These are phyloP conservation scores for Exophiala calicioides DNA, from an alignment of 2,329 filamentous ascomycete genomes.

Conservation along the genomic window DNA sequence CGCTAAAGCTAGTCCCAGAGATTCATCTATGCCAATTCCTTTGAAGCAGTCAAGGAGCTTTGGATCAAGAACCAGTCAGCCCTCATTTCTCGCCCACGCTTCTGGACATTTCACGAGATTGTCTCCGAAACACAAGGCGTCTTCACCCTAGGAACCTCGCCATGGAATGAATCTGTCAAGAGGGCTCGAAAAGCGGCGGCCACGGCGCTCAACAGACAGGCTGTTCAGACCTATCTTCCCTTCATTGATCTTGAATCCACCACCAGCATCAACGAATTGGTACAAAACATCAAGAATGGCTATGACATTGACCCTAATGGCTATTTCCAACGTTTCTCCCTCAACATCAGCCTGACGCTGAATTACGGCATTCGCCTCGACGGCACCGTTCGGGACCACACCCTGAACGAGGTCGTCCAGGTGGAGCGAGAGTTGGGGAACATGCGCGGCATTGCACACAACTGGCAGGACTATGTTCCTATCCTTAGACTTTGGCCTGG, in stretches of 20 bases:
- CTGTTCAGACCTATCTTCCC: slow-evolving; percentile 75
- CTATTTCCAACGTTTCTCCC: slow-evolving; percentile 72
- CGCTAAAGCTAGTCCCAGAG: slow-evolving; percentile 53
- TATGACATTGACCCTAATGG: slow-evolving; percentile 68
- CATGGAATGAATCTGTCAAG: slow-evolving; percentile 80
- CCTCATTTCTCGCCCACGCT: slow-evolving; percentile 71
- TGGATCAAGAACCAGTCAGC: slow-evolving; percentile 78
- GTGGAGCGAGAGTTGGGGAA: slow-evolving; percentile 71
- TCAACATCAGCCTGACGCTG: slow-evolving; percentile 74
- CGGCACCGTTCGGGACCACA: slow-evolving; percentile 64
- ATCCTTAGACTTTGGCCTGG: slow-evolving; percentile 65
- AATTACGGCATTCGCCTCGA: slow-evolving; percentile 77
- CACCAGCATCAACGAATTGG: slow-evolving; percentile 70
- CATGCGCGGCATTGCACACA: slow-evolving; percentile 71
- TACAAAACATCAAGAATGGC: slow-evolving; percentile 63
- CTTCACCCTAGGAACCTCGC: slow-evolving; percentile 78
- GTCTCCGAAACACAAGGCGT: slow-evolving; percentile 70
- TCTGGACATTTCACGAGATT: slow-evolving; percentile 78
- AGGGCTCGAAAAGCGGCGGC: slow-evolving; percentile 72
- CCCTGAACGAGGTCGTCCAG: slow-evolving; percentile 70
- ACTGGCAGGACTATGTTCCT: slow-evolving; percentile 70
- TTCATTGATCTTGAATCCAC: slow-evolving; percentile 76
- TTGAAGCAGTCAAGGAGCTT: slow-evolving; percentile 68
- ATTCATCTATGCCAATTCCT: slow-evolving; percentile 75
- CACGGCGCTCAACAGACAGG: slow-evolving; percentile 73